Base-by-base conservation (phyloP, 306 rosid species). In the Rosa persica region DNA sequence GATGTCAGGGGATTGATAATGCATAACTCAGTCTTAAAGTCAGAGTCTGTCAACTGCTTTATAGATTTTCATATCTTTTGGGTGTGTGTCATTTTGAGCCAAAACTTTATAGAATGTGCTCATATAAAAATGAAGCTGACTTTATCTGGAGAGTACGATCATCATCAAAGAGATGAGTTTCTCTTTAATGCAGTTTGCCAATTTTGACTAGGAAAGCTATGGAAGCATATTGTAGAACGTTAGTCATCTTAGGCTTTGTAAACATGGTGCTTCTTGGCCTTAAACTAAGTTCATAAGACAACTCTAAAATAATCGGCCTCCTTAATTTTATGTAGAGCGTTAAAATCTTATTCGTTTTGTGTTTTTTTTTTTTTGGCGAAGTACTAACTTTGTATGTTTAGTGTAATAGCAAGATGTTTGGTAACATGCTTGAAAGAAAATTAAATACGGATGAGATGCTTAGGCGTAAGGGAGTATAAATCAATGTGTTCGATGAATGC, bases 121-220 rank as follows among this genome's bases (percentile, higher is more conserved):
- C 11, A 1, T n/a, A 42, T 72, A 57, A 39, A 17, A 44, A 73
- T 54, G 66, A 72, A 73, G 47, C 60, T 58, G 69, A 8, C 78
- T 74, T 58, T 64, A 61, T 27, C 15, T 12, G 43, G 60, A 34
- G 71, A 44, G 42, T 6, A 12, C 0, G 8, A 61, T 61, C 48
- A 39, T 38, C 36, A 20, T 46, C 47, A 30, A 62, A 8, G 3
- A 25, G 15, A 30, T 19, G 44, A 62, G n/a, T 30, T 44, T 49
- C 58, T 49, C 58, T 43, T 12, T 22, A 15, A 44, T 15, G 72
- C 61, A 30, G 60, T 61, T 27, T 62, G 79, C 38, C 79, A 76
- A 76, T 30, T 27, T 62, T 62, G 79, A 76, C 48, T 51, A 76
- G 13, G 27, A 75, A 58, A 44, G n/a, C 43, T 19, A 4, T 19